Percentiles rank a stretch among this genome's conserved stretches.
Evolutionary conservation across 345 rosid species (phyloP).

Genomic region (Murraya paniculata): DNA sequence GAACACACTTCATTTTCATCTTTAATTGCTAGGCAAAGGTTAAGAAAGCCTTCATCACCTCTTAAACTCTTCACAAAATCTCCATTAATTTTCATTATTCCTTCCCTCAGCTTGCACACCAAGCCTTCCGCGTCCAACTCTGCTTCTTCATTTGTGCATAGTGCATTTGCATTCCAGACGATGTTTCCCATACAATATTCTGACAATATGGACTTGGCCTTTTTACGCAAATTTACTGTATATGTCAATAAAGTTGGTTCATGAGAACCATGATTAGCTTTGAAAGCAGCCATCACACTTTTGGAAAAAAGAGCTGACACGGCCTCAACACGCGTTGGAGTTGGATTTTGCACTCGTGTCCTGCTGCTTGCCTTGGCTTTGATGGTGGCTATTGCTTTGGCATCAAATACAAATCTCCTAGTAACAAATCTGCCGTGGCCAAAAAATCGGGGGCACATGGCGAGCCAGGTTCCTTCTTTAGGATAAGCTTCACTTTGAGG

Average conservation of each 20-base stretch:
- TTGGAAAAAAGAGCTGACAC: conserved; percentile 54
- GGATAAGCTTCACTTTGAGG: conserved; percentile 13
- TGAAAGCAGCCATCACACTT: conserved; percentile 28
- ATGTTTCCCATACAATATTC: conserved; percentile 46
- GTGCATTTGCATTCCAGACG: conserved; percentile 24
- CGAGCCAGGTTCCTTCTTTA: not conserved
- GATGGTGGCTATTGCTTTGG: conserved; percentile 29
- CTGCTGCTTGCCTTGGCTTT: conserved; percentile 33
- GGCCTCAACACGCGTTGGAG: conserved; percentile 48
- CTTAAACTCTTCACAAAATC: conserved; percentile 19
- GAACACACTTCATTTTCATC: not conserved
- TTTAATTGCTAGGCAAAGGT: not conserved
- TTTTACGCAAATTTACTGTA: conserved; percentile 32
- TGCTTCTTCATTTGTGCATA: conserved; percentile 2
- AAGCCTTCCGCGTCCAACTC: not conserved
- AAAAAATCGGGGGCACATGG: not conserved
- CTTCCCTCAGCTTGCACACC: conserved; percentile 8
- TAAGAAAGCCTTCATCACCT: conserved; percentile 13
- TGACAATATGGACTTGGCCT: conserved; percentile 23
- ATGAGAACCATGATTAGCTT: conserved; percentile 14
- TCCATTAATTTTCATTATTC: conserved; percentile 6
- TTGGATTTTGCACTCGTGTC: conserved; percentile 33
- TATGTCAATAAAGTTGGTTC: conserved; percentile 36
- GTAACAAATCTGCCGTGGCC: conserved; percentile 15
- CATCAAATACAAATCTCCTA: conserved; percentile 45